Conservation (phyloP, 2,329 filamentous ascomycete species). For the Neofusicoccum parvum region DNA sequence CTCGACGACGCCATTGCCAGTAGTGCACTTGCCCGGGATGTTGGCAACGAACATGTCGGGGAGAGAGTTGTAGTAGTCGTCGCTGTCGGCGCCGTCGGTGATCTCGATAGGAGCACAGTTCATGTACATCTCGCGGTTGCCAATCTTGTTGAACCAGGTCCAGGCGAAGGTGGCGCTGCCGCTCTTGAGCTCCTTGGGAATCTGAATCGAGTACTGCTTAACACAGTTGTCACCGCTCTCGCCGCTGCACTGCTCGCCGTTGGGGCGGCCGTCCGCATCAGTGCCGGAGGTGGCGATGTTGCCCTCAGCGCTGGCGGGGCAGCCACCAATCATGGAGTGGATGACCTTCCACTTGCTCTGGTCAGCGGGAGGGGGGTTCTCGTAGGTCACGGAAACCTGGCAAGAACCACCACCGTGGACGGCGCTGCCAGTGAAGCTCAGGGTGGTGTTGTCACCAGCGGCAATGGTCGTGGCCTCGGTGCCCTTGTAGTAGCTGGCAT, state of each 20-base stretch:
- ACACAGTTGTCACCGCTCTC: slow-evolving; percentile 30
- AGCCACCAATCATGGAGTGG: slow-evolving; percentile 83
- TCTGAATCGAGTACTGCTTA: slow-evolving; percentile 67
- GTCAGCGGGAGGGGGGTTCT: slow-evolving; percentile 60
- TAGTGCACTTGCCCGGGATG: slow-evolving; percentile 58
- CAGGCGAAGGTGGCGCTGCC: slow-evolving; percentile 81
- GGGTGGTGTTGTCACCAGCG: slow-evolving; percentile 44
- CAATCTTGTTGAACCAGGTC: slow-evolving; percentile 93
- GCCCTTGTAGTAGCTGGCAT: slow-evolving; percentile 37
- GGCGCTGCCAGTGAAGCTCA: slow-evolving; percentile 52
- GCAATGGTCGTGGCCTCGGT: slow-evolving; percentile 59
- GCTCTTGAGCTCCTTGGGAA: slow-evolving; percentile 68
- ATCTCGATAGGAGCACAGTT: slow-evolving; percentile 82
- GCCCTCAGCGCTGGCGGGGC: slow-evolving; percentile 61
- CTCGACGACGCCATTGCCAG: slow-evolving; percentile 54
- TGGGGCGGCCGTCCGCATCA: slow-evolving; percentile 19
- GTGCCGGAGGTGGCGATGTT: slow-evolving; percentile 57
- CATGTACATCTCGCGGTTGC: slow-evolving; percentile 98
- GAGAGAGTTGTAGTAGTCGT: slow-evolving; percentile 61
- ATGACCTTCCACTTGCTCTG: slow-evolving; percentile 78
- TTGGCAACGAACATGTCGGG: slow-evolving; percentile 79
- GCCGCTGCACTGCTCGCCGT: slow-evolving; percentile 23
- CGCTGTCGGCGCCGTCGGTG: slow-evolving; percentile 51
- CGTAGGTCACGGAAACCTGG: slow-evolving; percentile 83
- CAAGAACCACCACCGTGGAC: slow-evolving; percentile 91